Conservation (phyloP, 140 eudicot species). For the Oenanthe javanica region DNA sequence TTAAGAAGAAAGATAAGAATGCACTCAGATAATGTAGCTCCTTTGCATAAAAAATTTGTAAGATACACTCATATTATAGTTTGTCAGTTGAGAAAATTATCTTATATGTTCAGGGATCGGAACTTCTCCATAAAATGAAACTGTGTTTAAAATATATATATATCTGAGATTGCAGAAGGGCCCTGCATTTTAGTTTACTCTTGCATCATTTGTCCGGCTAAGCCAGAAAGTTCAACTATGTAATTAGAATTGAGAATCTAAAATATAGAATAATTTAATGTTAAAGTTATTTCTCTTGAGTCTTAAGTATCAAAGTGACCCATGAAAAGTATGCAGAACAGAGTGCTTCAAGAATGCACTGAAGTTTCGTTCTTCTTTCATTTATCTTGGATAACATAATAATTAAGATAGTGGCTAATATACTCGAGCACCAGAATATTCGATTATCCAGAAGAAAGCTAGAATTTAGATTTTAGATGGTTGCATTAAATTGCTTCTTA, state of each 20-base stretch:
- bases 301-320: neutral
- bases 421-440: neutral
- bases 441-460: neutral
- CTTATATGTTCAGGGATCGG: neutral
- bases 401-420: neutral
- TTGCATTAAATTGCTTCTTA: conserved; percentile 14
- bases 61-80: neutral
- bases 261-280: neutral
- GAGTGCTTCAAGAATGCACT: neutral
- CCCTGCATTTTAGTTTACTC: neutral
- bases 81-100: neutral
- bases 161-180: too few relatives aligned
- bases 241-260: neutral
- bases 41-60: neutral
- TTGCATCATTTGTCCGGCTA: neutral
- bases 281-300: neutral
- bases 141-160: neutral
- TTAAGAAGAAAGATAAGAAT: neutral
- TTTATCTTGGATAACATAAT: neutral
- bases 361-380: neutral
- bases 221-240: neutral
- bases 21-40: neutral
- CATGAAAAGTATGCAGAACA: neutral
- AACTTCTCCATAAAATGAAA: neutral
- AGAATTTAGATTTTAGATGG: neutral